Base-by-base conservation (phyloP, 2,329 filamentous ascomycete species). In the Ceratocystis papillata region DNA sequence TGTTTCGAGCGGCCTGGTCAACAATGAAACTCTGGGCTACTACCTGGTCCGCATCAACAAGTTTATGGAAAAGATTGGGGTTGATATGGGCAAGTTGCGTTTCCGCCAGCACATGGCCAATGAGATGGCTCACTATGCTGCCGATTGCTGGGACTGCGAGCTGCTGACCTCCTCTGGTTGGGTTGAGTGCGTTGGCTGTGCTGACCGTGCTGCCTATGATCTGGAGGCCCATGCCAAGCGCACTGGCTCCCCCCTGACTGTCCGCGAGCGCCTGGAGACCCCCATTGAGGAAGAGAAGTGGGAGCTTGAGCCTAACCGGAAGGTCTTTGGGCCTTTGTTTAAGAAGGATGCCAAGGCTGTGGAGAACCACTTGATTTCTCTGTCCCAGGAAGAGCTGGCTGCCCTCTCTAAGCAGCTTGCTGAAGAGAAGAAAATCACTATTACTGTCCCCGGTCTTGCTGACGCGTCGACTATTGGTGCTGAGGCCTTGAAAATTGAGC, bases 121-220 rank as follows among this genome's bases (percentile, higher is more conserved):
- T 72, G 82, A 84, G 73, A 84, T 84, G 81, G 83, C 94, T 17
- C 94, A 99, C 77, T 99, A 99, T 75, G 94, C 94, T 60, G 83
- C 87, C 66, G 94, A 99, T 79, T 99, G 94, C 79, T 97, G 94
- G 94, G 94, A 99, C 76, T 93, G 91, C 15, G 94, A 99, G 76
- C 80, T 99, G 65, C 80, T 88, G 69, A 97, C 90, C 67, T 92
- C 88, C 69, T 92, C 92, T 73, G 94, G 94, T 75, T 99, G 94
- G 94, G 89, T 97, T 69, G 94, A 99, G 80, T 97, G 93, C 75
- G 93, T 97, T 72, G 94, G 94, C 69, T 97, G 94, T 76, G 94
- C 94, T 68, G 93, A 96, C 75, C 86, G 94, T 72, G 96, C 89
- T 74, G 94, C 94, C 22, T 99, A 96, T 76, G 94, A 99, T 77